A percentile compares a stretch with the other conserved stretches of the same genome.
These are phyloP conservation scores for Apiospora sp. DNA, from an alignment of 2,329 filamentous ascomycete species.

Conservation along the genomic window DNA sequence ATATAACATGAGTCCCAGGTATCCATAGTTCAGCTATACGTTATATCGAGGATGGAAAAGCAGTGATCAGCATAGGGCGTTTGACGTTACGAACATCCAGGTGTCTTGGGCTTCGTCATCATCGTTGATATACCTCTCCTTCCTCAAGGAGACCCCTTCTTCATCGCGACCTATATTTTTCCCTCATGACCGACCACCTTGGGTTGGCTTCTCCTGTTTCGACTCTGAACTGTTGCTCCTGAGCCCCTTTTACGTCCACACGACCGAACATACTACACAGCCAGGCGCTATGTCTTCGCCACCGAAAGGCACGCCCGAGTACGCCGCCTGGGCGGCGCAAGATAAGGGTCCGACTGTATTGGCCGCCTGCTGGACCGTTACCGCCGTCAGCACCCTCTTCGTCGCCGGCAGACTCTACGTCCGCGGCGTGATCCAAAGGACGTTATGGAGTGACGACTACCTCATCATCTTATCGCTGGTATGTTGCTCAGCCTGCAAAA, in stretches of 20 bases:
- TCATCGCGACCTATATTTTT: neutral
- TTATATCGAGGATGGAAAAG: too few relatives aligned
- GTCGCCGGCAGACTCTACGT: constrained; percentile 43
- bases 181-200: neutral
- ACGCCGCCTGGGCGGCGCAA: neutral
- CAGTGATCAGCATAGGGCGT: neutral
- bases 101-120: neutral
- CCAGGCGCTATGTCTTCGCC: constrained; percentile 19
- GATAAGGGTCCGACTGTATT: constrained; percentile 43
- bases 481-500: constrained; percentile 13
- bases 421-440: constrained; percentile 39
- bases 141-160: neutral
- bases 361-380: constrained; percentile 41
- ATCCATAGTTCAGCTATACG: neutral
- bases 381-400: constrained; percentile 40
- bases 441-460: constrained; percentile 47
- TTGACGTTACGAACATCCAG: neutral
- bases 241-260: neutral
- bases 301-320: constrained; percentile 2
- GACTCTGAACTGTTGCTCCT: too few relatives aligned
- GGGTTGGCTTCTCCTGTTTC: neutral
- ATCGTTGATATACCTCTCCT: neutral
- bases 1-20: neutral
- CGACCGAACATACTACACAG: neutral
- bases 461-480: constrained; percentile 32